Conservation (phyloP, 2,329 filamentous ascomycete species). For the Pseudovirgaria hyperparasitica region DNA sequence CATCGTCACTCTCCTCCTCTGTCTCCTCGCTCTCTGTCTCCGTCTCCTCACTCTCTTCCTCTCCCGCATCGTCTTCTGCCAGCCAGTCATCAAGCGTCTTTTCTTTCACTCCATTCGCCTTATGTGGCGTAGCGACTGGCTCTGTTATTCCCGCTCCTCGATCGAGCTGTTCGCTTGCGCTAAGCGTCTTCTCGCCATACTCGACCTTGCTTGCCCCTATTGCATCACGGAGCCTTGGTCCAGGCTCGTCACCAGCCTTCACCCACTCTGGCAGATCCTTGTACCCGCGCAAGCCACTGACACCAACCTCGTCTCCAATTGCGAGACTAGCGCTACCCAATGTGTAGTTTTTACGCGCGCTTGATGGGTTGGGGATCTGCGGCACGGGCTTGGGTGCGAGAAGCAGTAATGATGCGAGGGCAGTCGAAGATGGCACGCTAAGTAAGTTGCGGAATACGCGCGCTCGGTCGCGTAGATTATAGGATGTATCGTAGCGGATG, state of each 20-base stretch:
- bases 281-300: constrained; percentile 61
- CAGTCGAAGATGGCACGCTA: constrained; percentile 56
- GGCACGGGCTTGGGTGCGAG: constrained; percentile 91
- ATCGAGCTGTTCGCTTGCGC: constrained; percentile 53
- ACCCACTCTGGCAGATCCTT: constrained; percentile 82
- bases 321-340: constrained; percentile 81
- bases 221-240: constrained; percentile 56
- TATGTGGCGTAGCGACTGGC: constrained; percentile 23
- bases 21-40: constrained; percentile 31
- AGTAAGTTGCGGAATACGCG: constrained; percentile 80
- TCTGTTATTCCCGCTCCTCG: constrained; percentile 34
- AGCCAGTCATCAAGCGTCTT: constrained; percentile 93
- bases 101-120: constrained; percentile 45
- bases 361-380: constrained; percentile 78
- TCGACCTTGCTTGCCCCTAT: constrained; percentile 24
- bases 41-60: constrained; percentile 38
- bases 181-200: constrained; percentile 30
- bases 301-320: constrained; percentile 60
- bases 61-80: constrained; percentile 54
- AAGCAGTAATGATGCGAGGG: constrained; percentile 80
- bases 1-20: constrained; percentile 33
- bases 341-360: constrained; percentile 62
- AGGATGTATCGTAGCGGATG: constrained; percentile 85
- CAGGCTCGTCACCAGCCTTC: constrained; percentile 63
- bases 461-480: constrained; percentile 84